Evolutionary conservation across 345 rosid genomes (phyloP).

Genomic region (Corchorus capsularis): DNA sequence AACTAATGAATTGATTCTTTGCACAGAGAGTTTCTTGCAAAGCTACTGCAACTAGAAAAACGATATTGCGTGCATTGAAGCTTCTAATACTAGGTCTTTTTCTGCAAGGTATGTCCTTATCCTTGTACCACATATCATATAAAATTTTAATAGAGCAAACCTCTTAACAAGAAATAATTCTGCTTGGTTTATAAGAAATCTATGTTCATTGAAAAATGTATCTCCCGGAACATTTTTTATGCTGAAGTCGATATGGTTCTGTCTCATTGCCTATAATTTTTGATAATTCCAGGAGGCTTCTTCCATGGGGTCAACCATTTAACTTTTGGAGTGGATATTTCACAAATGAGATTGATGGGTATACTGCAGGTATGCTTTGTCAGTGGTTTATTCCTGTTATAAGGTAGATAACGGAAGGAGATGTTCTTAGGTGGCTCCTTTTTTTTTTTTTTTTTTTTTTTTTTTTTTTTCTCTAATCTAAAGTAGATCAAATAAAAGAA

Average conservation of each 20-base stretch:
- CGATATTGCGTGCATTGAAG: constrained; percentile 55
- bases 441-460: not conserved
- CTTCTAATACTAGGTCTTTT: constrained; percentile 66
- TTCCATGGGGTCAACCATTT: constrained; percentile 68
- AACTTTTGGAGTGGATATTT: constrained; percentile 62
- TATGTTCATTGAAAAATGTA: constrained; percentile 10
- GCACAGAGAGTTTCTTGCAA: constrained; percentile 56
- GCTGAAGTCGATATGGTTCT: not conserved
- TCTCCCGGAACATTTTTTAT: not conserved
- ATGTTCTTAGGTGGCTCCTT: not conserved
- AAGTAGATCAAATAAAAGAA: not conserved
- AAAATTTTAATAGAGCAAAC: not conserved
- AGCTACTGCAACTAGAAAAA: constrained; percentile 66
- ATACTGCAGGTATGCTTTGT: constrained; percentile 63
- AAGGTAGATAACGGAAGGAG: not conserved
- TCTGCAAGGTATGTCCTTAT: constrained; percentile 59
- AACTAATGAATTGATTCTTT: constrained; percentile 9
- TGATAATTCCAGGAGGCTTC: constrained; percentile 63
- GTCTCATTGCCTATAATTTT: constrained; percentile 8
- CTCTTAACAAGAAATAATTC: not conserved
- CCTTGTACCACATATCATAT: constrained; percentile 4
- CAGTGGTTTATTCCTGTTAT: not conserved
- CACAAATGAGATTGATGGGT: constrained; percentile 72
- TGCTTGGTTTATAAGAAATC: not conserved
- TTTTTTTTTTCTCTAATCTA: not conserved